Base-by-base conservation (phyloP, 495 filamentous ascomycete genomes). In the Bryoglossum gracile region DNA sequence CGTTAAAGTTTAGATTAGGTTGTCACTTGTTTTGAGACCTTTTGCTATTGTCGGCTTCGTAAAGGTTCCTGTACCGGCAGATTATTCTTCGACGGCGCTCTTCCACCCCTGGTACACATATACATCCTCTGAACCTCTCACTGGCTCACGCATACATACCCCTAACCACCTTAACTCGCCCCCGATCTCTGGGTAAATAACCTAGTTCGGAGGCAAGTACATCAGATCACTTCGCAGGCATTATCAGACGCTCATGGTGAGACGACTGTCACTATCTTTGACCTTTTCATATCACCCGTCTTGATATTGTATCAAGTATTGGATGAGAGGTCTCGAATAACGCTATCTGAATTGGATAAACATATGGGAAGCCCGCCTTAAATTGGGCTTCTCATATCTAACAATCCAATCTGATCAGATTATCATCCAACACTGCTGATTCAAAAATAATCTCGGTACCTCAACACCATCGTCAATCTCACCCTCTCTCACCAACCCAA, bases 221-320 rank as follows among this genome's bases (percentile, higher is more conserved):
- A 32, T 32, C 23, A 43, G 25, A 43, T 43, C 41, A 43, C 14
- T 30, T 22, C 17, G 23, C 21, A 25, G 28, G 23, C 21, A 43
- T 43, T 18, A 43, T 43, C 41, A 43, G 41, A 43, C 41, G 14
- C 8, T 43, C 13, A 14, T 25, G 24, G 18, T 32, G 24, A 28
- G 32, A 43, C 24, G 25, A 8, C 41, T 43, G 41, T 33, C 41
- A 43, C 41, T 19, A 9, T 8, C 14, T 25, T 42, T 42, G 4
- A 14, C 10, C 41, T 43, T 22, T 24, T n/a, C 14, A 43, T 43
- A 43, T 30, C 25, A 14, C 17, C 3, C 41, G 41, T 32, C 41
- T 22, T 43, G 11, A 25, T 4, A 43, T 25, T 43, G 24, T 43
- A 43, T 43, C 41, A 32, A 25, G 32, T 43, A 43, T 43, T 43